These are phyloP conservation scores for Penicillium psychrofluorescens DNA, from an alignment of 495 filamentous ascomycete species.

Conservation along the genomic window DNA sequence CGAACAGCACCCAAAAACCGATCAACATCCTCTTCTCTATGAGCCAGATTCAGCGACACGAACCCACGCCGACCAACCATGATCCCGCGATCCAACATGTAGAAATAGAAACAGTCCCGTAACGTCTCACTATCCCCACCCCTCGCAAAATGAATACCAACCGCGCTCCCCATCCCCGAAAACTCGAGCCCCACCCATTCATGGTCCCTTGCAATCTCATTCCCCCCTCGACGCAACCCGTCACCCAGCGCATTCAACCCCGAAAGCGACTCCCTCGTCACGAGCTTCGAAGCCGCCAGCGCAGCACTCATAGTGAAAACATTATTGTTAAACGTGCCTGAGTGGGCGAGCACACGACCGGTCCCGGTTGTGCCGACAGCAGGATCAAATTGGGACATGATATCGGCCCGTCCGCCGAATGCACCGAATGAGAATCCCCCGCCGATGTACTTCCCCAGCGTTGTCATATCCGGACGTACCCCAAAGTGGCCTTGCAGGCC, in stretches of 20 bases:
- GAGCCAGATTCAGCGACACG: conserved; percentile 5
- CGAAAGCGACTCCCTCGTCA: conserved; percentile 2
- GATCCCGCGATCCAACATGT: not conserved
- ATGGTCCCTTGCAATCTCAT: not conserved
- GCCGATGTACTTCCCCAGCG: conserved; percentile 57
- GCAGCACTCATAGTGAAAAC: conserved; percentile 52
- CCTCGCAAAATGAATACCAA: conserved; percentile 4
- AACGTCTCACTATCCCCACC: not conserved
- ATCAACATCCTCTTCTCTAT: not conserved
- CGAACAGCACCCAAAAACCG: too few species aligned
- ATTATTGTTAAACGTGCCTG: conserved; percentile 67
- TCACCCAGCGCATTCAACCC: conserved; percentile 14
- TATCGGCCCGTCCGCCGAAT: conserved; percentile 49
- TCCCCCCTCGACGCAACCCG: conserved; percentile 1
- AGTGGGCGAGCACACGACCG: conserved; percentile 29
- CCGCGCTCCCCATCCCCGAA: conserved; percentile 4
- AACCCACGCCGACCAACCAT: conserved; percentile 6
- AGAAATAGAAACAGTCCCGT: conserved; percentile 4
- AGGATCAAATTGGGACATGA: conserved; percentile 52
- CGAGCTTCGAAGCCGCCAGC: conserved; percentile 24
- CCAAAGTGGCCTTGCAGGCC: conserved; percentile 37
- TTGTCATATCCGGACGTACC: conserved; percentile 50
- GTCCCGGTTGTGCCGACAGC: conserved; percentile 5
- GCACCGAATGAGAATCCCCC: conserved; percentile 57
- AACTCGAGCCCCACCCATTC: not conserved